Base-by-base conservation (phyloP, 2,329 filamentous ascomycete species). In the Ilyonectria destructans region DNA sequence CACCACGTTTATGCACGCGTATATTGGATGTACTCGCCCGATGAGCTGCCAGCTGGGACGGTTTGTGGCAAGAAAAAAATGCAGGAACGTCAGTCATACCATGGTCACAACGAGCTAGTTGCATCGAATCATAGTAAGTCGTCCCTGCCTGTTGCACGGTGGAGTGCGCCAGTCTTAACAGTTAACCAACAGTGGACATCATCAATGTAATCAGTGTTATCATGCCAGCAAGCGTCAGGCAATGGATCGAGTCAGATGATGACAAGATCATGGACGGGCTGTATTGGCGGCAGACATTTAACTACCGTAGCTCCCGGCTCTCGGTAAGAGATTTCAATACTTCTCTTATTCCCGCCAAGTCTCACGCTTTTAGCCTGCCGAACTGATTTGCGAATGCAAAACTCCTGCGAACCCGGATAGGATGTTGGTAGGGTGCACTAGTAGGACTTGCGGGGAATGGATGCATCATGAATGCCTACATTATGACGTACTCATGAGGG, bases 1-100 rank as follows among this genome's bases (percentile, higher is more conserved):
- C 87, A 91, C 67, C 91, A 95, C 77, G 93, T 96, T 56, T 96
- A 92, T 77, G 88, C 93, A 15, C 86, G 93, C 43, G 88, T 95
- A 1, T 92, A 89, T 70, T 94, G 92, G 92, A 89, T 93, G 83
- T 93, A 94, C 78, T 90, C 90, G 82, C 92, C 92, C 0, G 90
- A 93, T 69, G 92, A 94, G 77, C 82, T 94, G 6, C 88, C 89
- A 0, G 73, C 80, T 0, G 88, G 88, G 37, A 88, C 87, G 0
- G 78, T 83, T 57, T 86, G 88, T 58, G 85, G 85, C 31, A 87
- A 84, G 76, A 87, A 82, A 69, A 74, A 74, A 2, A 80, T 88
- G 3, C 80, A 83, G 37, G 87, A 87, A 17, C 87, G 91, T 35
- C 87, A 91, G 75, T 82, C 87, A 4, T 92, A 93, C 74, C 92